Percentiles rank a stretch among this genome's conserved stretches.
phyloP scores from a whole-genome alignment of 177 flowering plant species.

The Vitis hybrid region DNA sequence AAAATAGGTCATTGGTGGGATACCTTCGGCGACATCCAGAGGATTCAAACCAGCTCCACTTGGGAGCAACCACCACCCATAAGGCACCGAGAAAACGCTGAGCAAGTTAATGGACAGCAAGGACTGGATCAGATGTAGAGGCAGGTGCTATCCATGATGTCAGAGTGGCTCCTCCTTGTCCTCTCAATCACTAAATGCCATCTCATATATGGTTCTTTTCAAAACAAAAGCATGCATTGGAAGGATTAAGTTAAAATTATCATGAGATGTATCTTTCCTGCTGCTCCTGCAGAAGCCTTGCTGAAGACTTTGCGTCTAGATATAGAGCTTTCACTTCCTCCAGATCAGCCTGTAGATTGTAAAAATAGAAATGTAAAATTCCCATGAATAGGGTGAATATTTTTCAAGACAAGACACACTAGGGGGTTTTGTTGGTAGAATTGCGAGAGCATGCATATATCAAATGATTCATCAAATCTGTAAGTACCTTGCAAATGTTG shows the following conservation, averaged over 20 bases:
- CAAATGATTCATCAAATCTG: background rate
- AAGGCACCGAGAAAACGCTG: too few species aligned
- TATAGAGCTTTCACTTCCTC: conserved; percentile 73
- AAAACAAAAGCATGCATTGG: too few species aligned
- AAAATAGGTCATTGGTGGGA: too few species aligned
- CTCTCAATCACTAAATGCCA: too few species aligned
- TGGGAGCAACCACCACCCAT: too few species aligned
- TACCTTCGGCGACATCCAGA: too few species aligned
- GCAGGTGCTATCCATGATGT: too few species aligned
- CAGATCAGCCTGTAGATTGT: conserved; percentile 61
- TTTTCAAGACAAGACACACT: background rate
- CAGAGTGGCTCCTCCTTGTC: too few species aligned
- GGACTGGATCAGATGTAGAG: too few species aligned
- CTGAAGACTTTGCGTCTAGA: conserved; percentile 93
- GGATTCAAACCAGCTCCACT: too few species aligned
- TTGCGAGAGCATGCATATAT: background rate
- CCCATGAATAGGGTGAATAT: background rate
- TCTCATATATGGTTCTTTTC: too few species aligned
- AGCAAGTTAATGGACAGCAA: too few species aligned
- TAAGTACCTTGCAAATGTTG: conserved; percentile 63
- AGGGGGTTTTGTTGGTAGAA: background rate
- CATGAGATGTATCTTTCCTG: conserved; percentile 73
- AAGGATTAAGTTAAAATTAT: conserved; percentile 6
- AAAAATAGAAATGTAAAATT: conserved; percentile 1
- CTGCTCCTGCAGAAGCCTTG: conserved; percentile 89